Base-by-base conservation (phyloP, 2,329 filamentous ascomycete genomes). In the Scorias spongiosa region DNA sequence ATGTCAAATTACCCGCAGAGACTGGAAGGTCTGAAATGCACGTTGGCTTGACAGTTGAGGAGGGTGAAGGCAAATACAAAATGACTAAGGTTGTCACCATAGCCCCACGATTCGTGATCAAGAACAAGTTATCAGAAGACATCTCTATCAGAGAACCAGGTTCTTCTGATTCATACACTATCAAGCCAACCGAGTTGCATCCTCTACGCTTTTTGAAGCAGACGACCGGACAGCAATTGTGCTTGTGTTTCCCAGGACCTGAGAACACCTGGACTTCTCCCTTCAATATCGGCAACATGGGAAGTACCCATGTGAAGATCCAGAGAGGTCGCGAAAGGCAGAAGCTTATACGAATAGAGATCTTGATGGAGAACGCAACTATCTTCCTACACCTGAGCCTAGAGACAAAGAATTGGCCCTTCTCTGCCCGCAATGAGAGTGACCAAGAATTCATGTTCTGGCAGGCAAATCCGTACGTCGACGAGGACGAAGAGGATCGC, bases 211-310 rank as follows among this genome's bases (percentile, higher is more conserved):
- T 93, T 67, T 71, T 98, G 56, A 84, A 89, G 52, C 84, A 86
- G 61, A 79, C 78, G 10, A 72, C 76, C 1, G 77, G 83, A 38
- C 95, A 96, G 59, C 91, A 98, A 60, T 68, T 98, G 5, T 93
- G 86, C 49, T 69, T 98, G 7, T 93, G 88, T 63, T 94, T 93
- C 61, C 84, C 88, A 0, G 91, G 89, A 0, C 77, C 95, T 39
- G 93, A 93, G 65, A 95, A 94, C 57, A 86, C 91, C 53, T 98
- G 91, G 91, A 93, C 89, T 0, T 91, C 91, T 10, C 88, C 91
- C 0, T 95, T 98, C 70, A 94, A 93, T 58, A 95, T 98, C 56
- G 88, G 88, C 0, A 91, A 96, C 57, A 74, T 96, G 38, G 91
- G 91, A 15, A 93, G 82, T 11, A 81, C 86, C 0, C 86, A 98